These are phyloP conservation scores for Trapa bicornis DNA, from an alignment of 345 rosid genomes.

Conservation along the genomic window DNA sequence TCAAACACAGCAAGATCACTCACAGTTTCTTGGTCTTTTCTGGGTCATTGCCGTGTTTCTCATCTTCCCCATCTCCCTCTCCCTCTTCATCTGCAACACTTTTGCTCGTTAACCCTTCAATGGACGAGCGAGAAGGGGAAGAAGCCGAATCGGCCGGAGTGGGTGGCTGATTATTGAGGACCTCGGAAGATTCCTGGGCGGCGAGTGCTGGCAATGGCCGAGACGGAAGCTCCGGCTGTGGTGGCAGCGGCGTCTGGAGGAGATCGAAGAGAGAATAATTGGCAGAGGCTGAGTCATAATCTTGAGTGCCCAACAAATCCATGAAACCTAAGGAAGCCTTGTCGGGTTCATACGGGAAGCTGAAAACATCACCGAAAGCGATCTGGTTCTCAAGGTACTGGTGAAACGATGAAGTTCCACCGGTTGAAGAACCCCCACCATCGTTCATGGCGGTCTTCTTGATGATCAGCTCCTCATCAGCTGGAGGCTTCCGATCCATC, in stretches of 20 bases:
- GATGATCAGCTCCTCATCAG: neutral
- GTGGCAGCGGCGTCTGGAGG: neutral
- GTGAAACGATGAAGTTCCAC: neutral
- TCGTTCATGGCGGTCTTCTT: neutral
- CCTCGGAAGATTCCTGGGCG: constrained; percentile 51
- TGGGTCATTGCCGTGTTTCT: constrained; percentile 40
- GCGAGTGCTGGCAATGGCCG: constrained; percentile 28
- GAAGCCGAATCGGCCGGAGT: constrained; percentile 72
- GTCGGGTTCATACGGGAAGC: neutral
- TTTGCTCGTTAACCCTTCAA: constrained; percentile 25
- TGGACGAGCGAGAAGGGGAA: constrained; percentile 67
- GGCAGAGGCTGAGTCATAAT: neutral
- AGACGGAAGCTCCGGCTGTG: neutral
- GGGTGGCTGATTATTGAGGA: constrained; percentile 38
- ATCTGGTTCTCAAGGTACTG: neutral
- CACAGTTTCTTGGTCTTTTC: constrained; percentile 71
- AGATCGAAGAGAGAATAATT: neutral
- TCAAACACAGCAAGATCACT: constrained; percentile 18
- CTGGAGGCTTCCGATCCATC: constrained; percentile 8
- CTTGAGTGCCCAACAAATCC: constrained; percentile 8
- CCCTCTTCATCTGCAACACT: constrained; percentile 15
- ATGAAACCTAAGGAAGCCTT: constrained; percentile 10
- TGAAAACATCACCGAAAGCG: neutral
- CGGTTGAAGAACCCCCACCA: neutral
- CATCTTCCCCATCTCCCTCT: constrained; percentile 23